These are phyloP conservation scores for Trametopsis cervina DNA, from an alignment of 768 basidiomycete species.

Conservation along the genomic window DNA sequence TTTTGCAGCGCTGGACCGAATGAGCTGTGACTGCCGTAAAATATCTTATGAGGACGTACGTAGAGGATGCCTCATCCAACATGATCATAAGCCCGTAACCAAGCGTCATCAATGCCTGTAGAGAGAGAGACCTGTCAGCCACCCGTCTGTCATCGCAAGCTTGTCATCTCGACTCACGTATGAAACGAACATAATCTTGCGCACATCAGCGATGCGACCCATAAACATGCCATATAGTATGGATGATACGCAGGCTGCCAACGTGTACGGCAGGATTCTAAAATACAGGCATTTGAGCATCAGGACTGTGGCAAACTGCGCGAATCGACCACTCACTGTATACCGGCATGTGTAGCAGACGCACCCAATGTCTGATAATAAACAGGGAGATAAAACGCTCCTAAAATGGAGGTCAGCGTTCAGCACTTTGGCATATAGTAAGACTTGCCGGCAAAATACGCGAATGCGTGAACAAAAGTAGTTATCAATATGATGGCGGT, in stretches of 20 bases:
- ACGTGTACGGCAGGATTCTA: slow-evolving; percentile 31
- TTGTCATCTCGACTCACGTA: slow-evolving; percentile 6
- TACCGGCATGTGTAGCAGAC: slow-evolving; percentile 26
- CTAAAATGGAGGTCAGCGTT: too few relatives aligned
- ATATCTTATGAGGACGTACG: slow-evolving; percentile 16
- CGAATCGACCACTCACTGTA: slow-evolving; percentile 20
- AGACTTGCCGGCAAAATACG: too few relatives aligned
- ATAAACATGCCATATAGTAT: slow-evolving; percentile 22
- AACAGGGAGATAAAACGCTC: slow-evolving; percentile 31
- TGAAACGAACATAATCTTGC: slow-evolving; percentile 25
- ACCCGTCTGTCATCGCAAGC: not conserved
- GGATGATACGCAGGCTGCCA: slow-evolving; percentile 19
- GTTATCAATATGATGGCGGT: slow-evolving; percentile 26
- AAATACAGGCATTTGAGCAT: not conserved
- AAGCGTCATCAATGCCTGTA: slow-evolving; percentile 23
- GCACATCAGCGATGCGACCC: slow-evolving; percentile 22
- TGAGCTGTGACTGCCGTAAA: too few relatives aligned
- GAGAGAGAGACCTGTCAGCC: not conserved
- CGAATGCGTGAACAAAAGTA: slow-evolving; percentile 27
- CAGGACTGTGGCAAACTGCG: not conserved
- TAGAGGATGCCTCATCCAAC: slow-evolving; percentile 26
- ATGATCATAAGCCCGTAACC: slow-evolving; percentile 32
- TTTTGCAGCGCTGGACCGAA: slow-evolving; percentile 22
- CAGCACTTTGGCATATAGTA: too few relatives aligned
- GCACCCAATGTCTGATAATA: slow-evolving; percentile 37